Evolutionary conservation across 371 early-diverging fungal species (phyloP).

Genomic region (Syncephalastrum sp.): DNA sequence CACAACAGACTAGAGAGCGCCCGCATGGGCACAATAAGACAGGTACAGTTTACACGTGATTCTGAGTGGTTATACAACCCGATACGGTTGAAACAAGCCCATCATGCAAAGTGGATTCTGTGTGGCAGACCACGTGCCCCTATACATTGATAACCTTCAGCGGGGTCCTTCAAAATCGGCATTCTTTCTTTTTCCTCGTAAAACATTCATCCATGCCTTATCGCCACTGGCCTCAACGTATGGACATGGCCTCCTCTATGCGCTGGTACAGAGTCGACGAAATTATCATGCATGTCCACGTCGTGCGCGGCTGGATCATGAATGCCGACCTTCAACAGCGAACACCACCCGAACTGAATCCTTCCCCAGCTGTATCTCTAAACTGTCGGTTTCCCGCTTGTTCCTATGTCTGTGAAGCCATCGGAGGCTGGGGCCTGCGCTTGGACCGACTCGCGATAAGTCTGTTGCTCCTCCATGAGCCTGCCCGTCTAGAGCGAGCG

Average conservation of each 20-base stretch:
- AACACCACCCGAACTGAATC: neutral
- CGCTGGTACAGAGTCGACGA: constrained; percentile 8
- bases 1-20: no score
- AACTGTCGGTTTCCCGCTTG: neutral
- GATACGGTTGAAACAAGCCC: no score
- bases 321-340: no score
- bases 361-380: neutral
- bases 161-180: no score
- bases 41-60: no score
- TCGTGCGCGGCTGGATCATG: neutral
- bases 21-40: no score
- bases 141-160: no score
- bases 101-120: no score
- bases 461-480: no score
- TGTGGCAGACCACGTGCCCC: no score
- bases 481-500: no score
- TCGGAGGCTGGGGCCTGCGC: constrained; percentile 5
- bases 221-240: constrained; percentile 1
- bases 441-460: neutral
- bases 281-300: neutral
- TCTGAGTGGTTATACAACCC: no score
- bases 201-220: constrained; percentile 1
- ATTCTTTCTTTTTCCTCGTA: constrained; percentile 6
- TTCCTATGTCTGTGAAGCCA: neutral
- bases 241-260: neutral